These are phyloP conservation scores for Scutellaria barbata DNA, from an alignment of 257 asterid species.

Conservation along the genomic window DNA sequence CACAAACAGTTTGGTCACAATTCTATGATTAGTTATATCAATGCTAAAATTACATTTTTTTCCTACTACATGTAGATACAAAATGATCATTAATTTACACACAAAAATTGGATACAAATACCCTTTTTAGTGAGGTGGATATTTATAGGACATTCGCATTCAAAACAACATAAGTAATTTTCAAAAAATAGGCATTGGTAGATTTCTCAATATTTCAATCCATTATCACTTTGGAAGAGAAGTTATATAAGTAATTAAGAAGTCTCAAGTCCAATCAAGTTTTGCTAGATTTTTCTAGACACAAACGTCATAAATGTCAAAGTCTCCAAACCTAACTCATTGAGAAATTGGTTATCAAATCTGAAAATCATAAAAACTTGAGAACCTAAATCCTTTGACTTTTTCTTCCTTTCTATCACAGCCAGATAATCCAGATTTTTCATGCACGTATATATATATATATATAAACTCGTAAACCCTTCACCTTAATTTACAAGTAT, in stretches of 20 bases:
- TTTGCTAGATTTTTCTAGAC: constrained; percentile 30
- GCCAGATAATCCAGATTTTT: constrained; percentile 18
- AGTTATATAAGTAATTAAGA: neutral
- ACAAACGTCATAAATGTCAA: constrained; percentile 14
- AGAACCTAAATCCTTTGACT: constrained; percentile 32
- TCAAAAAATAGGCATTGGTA: too few relatives aligned
- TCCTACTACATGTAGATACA: too few relatives aligned
- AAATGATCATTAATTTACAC: too few relatives aligned
- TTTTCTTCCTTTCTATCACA: constrained; percentile 24
- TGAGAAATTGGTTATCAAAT: constrained; percentile 31
- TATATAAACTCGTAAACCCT: neutral
- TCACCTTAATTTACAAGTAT: neutral
- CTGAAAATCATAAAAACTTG: constrained; percentile 4
- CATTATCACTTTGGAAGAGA: too few relatives aligned
- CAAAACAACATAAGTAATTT: too few relatives aligned
- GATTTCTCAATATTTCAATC: too few relatives aligned
- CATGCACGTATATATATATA: constrained; percentile 15
- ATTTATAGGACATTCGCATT: too few relatives aligned
- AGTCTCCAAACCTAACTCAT: constrained; percentile 37
- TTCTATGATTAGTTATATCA: too few relatives aligned
- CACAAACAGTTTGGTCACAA: too few relatives aligned
- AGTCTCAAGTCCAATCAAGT: neutral
- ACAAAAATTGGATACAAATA: too few relatives aligned
- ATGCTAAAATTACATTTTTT: too few relatives aligned
- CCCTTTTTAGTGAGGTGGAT: too few relatives aligned